These are phyloP conservation scores for Trametes sp. DNA, from an alignment of 1,284 basidiomycete genomes.

Conservation along the genomic window DNA sequence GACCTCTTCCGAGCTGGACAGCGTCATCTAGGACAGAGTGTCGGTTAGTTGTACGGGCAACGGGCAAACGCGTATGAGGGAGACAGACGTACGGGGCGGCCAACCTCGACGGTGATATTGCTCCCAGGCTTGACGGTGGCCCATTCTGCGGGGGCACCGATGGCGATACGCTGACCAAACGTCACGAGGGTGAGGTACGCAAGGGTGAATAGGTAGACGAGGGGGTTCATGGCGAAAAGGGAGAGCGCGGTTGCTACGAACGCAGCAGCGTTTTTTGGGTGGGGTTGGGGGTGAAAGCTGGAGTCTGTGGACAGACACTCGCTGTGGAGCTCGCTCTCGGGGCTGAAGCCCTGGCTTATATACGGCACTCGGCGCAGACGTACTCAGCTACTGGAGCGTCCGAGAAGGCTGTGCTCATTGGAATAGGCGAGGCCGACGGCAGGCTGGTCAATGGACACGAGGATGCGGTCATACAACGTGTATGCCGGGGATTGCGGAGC, in stretches of 20 bases:
- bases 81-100: conserved; percentile 49
- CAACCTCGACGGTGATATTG: conserved; percentile 50
- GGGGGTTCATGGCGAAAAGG: conserved; percentile 6
- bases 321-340: conserved; percentile 9
- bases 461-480: conserved; percentile 16
- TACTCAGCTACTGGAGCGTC: conserved; percentile 8
- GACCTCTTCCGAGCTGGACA: conserved; percentile 50
- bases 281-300: not conserved
- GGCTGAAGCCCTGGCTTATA: not conserved
- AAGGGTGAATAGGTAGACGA: conserved; percentile 5
- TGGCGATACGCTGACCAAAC: conserved; percentile 50
- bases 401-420: conserved; percentile 15
- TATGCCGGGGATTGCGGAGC: conserved; percentile 7
- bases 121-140: conserved; percentile 45
- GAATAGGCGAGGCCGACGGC: conserved; percentile 15
- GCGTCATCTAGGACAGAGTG: conserved; percentile 43
- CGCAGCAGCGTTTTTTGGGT: not conserved
- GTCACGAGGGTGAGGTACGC: conserved; percentile 26
- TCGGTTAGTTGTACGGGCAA: not conserved
- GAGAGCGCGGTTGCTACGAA: not conserved
- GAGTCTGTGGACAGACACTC: conserved; percentile 15
- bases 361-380: not conserved
- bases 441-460: conserved; percentile 15
- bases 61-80: not conserved
- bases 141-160: conserved; percentile 47